Evolutionary conservation across 768 basidiomycete genomes (phyloP).

Genomic region (Boletus speciosus): DNA sequence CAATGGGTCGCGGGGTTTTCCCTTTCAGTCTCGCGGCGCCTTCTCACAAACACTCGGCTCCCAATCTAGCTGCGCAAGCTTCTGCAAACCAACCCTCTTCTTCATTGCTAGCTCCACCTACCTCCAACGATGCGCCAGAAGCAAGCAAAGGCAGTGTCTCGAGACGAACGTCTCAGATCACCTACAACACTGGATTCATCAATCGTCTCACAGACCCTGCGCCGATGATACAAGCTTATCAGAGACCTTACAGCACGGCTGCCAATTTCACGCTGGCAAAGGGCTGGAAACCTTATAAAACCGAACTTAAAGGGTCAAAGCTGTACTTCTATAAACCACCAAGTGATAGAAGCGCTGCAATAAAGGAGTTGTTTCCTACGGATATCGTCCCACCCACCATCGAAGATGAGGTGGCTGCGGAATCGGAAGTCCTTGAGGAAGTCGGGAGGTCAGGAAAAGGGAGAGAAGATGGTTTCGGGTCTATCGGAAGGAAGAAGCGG

Average conservation of each 20-base stretch:
- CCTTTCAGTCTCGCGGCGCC: conserved; percentile 29
- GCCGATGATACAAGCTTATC: conserved; percentile 35
- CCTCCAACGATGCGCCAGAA: conserved; percentile 40
- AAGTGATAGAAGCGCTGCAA: conserved; percentile 54
- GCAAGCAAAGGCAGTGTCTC: conserved; percentile 35
- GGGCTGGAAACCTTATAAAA: conserved; percentile 85
- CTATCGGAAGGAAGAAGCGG: conserved; percentile 49
- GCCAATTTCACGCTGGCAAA: conserved; percentile 46
- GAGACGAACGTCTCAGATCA: conserved; percentile 73
- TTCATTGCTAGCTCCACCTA: conserved; percentile 48
- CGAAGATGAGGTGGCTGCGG: conserved; percentile 42
- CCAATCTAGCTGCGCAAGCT: conserved; percentile 12
- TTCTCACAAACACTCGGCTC: conserved; percentile 26
- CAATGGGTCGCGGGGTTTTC: conserved; percentile 25
- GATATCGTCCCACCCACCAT: conserved; percentile 52
- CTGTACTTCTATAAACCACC: conserved; percentile 86
- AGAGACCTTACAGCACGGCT: conserved; percentile 30
- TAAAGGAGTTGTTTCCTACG: conserved; percentile 74
- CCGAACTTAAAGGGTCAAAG: conserved; percentile 81
- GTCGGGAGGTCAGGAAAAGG: conserved; percentile 29
- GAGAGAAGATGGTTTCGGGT: conserved; percentile 30
- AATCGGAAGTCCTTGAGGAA: conserved; percentile 28
- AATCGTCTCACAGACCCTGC: conserved; percentile 60
- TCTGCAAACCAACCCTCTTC: conserved; percentile 39
- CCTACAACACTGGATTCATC: conserved; percentile 72